Evolutionary conservation across 371 early-diverging fungal species (phyloP).

Genomic region (Circinella umbellata): DNA sequence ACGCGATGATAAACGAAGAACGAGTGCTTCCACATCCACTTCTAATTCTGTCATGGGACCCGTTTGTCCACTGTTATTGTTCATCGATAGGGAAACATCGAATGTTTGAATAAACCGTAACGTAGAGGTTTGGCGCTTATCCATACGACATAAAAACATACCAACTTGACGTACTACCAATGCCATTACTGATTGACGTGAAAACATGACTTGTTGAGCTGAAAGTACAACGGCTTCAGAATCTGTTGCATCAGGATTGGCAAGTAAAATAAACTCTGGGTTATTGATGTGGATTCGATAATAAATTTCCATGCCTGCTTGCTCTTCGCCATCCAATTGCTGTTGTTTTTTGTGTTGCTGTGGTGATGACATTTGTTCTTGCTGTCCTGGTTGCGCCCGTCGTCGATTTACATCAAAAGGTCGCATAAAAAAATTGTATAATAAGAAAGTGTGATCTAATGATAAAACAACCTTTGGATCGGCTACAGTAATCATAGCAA

Average conservation of each 20-base stretch:
- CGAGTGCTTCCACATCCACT: slow-evolving; percentile 70
- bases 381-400: background rate
- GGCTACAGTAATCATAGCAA: slow-evolving; percentile 76
- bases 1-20: slow-evolving; percentile 78
- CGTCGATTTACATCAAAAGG: slow-evolving; percentile 42
- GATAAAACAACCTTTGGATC: slow-evolving; percentile 85
- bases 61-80: slow-evolving; percentile 43
- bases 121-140: slow-evolving; percentile 76
- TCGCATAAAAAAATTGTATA: slow-evolving; percentile 73
- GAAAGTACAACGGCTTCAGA: slow-evolving; percentile 92
- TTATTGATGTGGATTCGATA: slow-evolving; percentile 83
- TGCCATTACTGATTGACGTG: slow-evolving; percentile 77
- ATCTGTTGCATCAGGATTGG: slow-evolving; percentile 69
- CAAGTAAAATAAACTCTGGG: slow-evolving; percentile 88
- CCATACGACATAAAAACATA: slow-evolving; percentile 93
- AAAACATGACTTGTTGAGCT: slow-evolving; percentile 77
- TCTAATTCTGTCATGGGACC: slow-evolving; percentile 36
- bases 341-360: slow-evolving; percentile 10
- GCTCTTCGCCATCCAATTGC: slow-evolving; percentile 8
- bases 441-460: slow-evolving; percentile 80
- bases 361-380: background rate
- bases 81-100: slow-evolving; percentile 80
- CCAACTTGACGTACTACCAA: slow-evolving; percentile 83
- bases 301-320: slow-evolving; percentile 40
- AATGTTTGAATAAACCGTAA: slow-evolving; percentile 91